Conservation (phyloP, 805 yeast genomes). For the Cyberlindnera mycetangii region DNA sequence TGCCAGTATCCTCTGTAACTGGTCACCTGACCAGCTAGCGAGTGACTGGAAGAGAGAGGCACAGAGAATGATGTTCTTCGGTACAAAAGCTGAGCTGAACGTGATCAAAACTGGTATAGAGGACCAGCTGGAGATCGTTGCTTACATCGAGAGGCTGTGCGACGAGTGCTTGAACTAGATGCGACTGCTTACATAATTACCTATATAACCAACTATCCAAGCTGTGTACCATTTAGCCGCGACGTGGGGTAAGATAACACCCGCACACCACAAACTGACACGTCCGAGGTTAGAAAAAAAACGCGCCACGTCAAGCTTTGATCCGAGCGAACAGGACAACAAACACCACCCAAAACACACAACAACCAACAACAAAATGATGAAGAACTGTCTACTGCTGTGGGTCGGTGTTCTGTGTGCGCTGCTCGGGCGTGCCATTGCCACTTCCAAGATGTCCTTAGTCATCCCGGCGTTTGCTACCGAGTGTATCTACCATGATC, state of each 20-base stretch:
- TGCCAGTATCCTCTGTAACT: constrained; percentile 20
- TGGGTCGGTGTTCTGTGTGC: constrained; percentile 9
- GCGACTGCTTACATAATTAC: no score
- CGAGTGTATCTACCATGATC: constrained; percentile 41
- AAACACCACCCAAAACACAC: not conserved
- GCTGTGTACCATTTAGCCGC: no score
- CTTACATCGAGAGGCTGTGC: constrained; percentile 7
- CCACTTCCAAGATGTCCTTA: constrained; percentile 25
- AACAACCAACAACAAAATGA: not conserved
- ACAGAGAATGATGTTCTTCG: constrained; percentile 54
- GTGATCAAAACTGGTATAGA: constrained; percentile 23
- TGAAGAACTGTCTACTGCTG: constrained; percentile 8
- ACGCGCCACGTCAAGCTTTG: not conserved
- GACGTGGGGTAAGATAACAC: no score
- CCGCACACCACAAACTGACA: no score
- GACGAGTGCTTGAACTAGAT: no score
- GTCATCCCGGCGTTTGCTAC: constrained; percentile 36
- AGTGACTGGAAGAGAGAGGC: constrained; percentile 38
- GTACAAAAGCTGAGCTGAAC: constrained; percentile 62
- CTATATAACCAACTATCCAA: no score
- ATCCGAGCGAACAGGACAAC: not conserved
- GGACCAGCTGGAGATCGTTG: constrained; percentile 1
- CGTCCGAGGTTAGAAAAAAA: not conserved
- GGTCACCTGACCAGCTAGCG: constrained; percentile 4
- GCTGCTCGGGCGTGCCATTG: constrained; percentile 6